phyloP scores from a whole-genome alignment of 140 eudicot species.

The Cichorium intybus region DNA sequence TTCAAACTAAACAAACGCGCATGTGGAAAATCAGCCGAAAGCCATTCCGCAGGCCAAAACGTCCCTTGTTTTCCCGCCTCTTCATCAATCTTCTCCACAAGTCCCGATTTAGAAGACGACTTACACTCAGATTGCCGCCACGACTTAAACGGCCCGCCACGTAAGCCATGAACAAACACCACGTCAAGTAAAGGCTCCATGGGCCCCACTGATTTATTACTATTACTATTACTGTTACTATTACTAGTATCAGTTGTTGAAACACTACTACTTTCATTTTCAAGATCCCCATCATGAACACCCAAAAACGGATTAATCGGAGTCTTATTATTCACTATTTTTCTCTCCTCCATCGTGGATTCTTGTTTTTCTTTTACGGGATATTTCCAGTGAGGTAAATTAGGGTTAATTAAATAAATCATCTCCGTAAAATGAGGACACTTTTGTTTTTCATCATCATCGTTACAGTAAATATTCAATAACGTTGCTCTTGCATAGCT shows the following conservation, averaged over 20 bases:
- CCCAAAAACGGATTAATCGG: conserved; percentile 22
- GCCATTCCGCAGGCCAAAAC: conserved; percentile 99
- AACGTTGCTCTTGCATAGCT: conserved; percentile 93
- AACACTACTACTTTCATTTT: conserved; percentile 24
- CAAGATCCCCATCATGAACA: conserved; percentile 31
- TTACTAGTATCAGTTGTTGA: conserved; percentile 18
- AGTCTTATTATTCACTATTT: conserved; percentile 3
- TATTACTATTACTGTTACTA: conserved; percentile 14
- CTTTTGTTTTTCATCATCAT: conserved; percentile 25
- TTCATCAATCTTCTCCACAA: conserved; percentile 97
- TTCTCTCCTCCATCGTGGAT: background rate
- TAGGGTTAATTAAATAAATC: conserved; percentile 83
- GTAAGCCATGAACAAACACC: conserved; percentile 91
- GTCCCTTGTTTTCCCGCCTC: conserved; percentile 97
- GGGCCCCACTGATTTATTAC: conserved; percentile 28
- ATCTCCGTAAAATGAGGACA: conserved; percentile 82
- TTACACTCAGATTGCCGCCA: conserved; percentile 95
- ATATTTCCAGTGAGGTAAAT: conserved; percentile 81
- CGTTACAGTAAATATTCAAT: conserved; percentile 64
- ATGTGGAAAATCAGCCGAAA: conserved; percentile 83
- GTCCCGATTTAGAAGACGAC: conserved; percentile 94
- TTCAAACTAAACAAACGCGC: conserved; percentile 91
- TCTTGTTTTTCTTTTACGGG: conserved; percentile 23
- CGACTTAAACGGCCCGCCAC: conserved; percentile 94
- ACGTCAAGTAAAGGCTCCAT: conserved; percentile 63